Conservation (phyloP, 805 yeast species). For the Metschnikowia drakensbergensis region DNA sequence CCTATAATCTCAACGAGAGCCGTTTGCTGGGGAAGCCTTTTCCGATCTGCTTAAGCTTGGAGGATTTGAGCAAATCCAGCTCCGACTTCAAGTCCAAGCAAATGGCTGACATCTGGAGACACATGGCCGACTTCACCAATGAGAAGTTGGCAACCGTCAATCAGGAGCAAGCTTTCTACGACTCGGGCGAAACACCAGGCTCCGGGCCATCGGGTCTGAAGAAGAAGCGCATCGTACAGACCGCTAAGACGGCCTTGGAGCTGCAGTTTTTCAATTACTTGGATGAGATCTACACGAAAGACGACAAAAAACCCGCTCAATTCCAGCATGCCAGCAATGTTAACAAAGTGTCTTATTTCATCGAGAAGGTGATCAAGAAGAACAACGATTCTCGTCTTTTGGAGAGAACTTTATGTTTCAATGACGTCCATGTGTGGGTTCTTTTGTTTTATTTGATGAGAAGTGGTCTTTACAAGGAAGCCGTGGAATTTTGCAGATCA, state of each 20-base stretch:
- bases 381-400: constrained; percentile 25
- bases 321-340: constrained; percentile 59
- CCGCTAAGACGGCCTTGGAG: constrained; percentile 63
- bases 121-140: constrained; percentile 48
- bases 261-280: constrained; percentile 72
- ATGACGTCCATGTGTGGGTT: constrained; percentile 94
- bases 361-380: constrained; percentile 33
- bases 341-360: constrained; percentile 65
- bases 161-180: constrained; percentile 34
- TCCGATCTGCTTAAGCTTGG: constrained; percentile 57
- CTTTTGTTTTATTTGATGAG: constrained; percentile 77
- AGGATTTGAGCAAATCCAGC: constrained; percentile 54
- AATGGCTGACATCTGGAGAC: constrained; percentile 69
- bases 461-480: constrained; percentile 78
- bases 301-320: constrained; percentile 33
- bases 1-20: constrained; percentile 66
- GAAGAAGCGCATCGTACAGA: constrained; percentile 46
- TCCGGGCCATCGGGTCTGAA: constrained; percentile 17
- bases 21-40: constrained; percentile 52
- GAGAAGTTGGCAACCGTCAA: constrained; percentile 31
- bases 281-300: constrained; percentile 61
- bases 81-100: constrained; percentile 66
- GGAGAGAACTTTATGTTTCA: constrained; percentile 46
- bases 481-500: constrained; percentile 60
- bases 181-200: constrained; percentile 14